Conservation (phyloP, 257 asterid species). For the Scutellaria minor region DNA sequence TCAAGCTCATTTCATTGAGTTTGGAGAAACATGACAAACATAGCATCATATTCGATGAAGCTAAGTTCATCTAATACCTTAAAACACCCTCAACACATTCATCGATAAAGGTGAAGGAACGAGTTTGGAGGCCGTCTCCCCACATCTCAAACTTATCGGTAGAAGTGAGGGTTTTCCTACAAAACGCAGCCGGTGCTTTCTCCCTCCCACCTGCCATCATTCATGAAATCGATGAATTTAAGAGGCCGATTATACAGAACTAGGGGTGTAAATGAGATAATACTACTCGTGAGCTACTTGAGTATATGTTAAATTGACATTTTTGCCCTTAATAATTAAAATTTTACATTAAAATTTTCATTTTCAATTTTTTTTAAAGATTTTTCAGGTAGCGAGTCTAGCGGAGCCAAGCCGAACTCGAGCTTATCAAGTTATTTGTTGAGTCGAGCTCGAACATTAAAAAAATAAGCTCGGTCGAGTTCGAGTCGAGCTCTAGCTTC, state of each 20-base stretch:
- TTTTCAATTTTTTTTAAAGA: too few relatives aligned
- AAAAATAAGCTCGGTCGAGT: too few relatives aligned
- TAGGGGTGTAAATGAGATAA: too few relatives aligned
- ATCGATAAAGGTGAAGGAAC: conserved; percentile 88
- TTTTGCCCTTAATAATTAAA: too few relatives aligned
- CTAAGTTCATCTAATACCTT: conserved; percentile 50
- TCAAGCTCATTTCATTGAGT: not conserved
- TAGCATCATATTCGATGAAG: not conserved
- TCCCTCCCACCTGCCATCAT: conserved; percentile 79
- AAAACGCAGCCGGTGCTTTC: conserved; percentile 92
- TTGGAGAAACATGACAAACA: not conserved
- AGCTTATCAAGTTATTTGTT: too few relatives aligned
- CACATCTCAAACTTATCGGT: conserved; percentile 87
- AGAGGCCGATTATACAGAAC: not conserved
- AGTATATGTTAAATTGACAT: too few relatives aligned
- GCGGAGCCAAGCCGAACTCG: too few relatives aligned
- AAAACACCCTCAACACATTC: conserved; percentile 90
- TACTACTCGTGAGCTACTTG: too few relatives aligned
- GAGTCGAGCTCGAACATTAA: too few relatives aligned
- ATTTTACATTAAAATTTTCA: too few relatives aligned
- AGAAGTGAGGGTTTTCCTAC: conserved; percentile 73
- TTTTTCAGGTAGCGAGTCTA: too few relatives aligned
- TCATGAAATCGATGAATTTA: not conserved
- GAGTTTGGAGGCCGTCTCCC: conserved; percentile 91
- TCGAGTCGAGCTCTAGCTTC: too few relatives aligned